Evolutionary conservation across 2,329 filamentous ascomycete genomes (phyloP).

Genomic region (Trichoderma breve): DNA sequence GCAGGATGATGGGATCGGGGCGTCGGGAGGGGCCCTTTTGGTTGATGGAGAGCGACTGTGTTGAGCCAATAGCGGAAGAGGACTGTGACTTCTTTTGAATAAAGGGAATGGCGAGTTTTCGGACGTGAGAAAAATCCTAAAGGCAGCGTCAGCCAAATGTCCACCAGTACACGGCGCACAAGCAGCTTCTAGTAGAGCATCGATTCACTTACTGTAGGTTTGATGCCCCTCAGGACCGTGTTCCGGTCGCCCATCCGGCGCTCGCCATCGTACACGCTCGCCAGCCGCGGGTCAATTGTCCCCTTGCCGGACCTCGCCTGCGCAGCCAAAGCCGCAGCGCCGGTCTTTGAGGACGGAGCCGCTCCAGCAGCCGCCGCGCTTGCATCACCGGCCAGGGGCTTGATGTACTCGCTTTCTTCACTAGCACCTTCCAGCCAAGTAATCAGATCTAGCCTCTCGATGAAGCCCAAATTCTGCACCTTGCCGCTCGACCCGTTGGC

Average conservation of each 20-base stretch:
- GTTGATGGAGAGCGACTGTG: conserved; percentile 52
- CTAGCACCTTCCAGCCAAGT: conserved; percentile 90
- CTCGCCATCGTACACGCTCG: conserved; percentile 89
- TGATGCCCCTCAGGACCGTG: conserved; percentile 79
- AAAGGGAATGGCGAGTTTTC: conserved; percentile 78
- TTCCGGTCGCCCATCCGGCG: conserved; percentile 91
- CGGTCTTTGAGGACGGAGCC: conserved; percentile 34
- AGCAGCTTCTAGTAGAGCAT: background rate
- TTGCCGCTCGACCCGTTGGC: conserved; percentile 60
- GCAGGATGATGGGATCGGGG: conserved; percentile 86
- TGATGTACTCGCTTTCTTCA: conserved; percentile 91
- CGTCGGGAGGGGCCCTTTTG: conserved; percentile 51
- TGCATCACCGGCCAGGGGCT: conserved; percentile 67
- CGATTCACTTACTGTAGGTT: conserved; percentile 67
- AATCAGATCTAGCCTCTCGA: conserved; percentile 86
- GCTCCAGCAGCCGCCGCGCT: conserved; percentile 38
- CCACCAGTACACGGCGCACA: background rate
- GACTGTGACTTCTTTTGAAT: conserved; percentile 60
- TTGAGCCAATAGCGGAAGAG: conserved; percentile 39
- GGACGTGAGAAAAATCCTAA: conserved; percentile 90
- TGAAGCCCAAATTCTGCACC: conserved; percentile 86
- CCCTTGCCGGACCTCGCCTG: conserved; percentile 59
- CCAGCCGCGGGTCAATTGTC: conserved; percentile 73
- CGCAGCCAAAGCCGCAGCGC: conserved; percentile 37
- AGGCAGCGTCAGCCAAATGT: background rate